Percentiles rank a stretch among this genome's conserved stretches.
Evolutionary conservation across 352 stramenopile genomes (phyloP).

Genomic region (Aphanomyces euteiches): DNA sequence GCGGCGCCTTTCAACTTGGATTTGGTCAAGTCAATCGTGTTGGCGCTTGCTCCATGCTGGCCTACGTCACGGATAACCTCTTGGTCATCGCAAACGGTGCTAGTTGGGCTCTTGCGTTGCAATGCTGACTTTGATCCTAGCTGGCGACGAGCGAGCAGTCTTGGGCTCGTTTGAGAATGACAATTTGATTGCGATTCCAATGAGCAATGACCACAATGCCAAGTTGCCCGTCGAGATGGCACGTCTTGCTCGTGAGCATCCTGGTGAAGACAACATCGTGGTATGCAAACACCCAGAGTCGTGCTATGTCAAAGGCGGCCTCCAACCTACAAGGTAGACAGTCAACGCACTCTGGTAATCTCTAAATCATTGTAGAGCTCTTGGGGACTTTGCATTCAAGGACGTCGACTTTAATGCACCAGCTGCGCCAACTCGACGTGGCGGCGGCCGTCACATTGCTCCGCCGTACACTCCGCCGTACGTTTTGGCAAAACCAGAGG

Average conservation of each 20-base stretch:
- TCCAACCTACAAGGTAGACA: conserved; percentile 79
- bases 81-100: conserved; percentile 83
- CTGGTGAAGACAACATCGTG: conserved; percentile 86
- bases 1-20: conserved; percentile 84
- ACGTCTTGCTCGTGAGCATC: conserved; percentile 79
- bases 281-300: conserved; percentile 86
- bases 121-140: conserved; percentile 15
- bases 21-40: conserved; percentile 87
- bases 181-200: conserved; percentile 54
- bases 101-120: neutral
- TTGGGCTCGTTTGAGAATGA: conserved; percentile 39
- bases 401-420: conserved; percentile 91
- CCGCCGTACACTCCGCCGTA: conserved; percentile 90
- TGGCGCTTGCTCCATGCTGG: conserved; percentile 84
- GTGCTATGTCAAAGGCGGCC: conserved; percentile 91
- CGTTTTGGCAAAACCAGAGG: conserved; percentile 87
- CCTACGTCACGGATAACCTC: conserved; percentile 64
- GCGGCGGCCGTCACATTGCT: conserved; percentile 80
- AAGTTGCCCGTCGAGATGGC: conserved; percentile 85
- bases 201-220: conserved; percentile 92
- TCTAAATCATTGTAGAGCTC: conserved; percentile 35
- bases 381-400: conserved; percentile 93
- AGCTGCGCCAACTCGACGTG: conserved; percentile 62
- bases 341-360: no score
- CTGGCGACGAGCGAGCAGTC: conserved; percentile 79